A percentile compares a stretch with the other conserved stretches of the same genome.
Conservation (phyloP, 371 early-diverging fungal genomes). For the Racocetra persica region DNA sequence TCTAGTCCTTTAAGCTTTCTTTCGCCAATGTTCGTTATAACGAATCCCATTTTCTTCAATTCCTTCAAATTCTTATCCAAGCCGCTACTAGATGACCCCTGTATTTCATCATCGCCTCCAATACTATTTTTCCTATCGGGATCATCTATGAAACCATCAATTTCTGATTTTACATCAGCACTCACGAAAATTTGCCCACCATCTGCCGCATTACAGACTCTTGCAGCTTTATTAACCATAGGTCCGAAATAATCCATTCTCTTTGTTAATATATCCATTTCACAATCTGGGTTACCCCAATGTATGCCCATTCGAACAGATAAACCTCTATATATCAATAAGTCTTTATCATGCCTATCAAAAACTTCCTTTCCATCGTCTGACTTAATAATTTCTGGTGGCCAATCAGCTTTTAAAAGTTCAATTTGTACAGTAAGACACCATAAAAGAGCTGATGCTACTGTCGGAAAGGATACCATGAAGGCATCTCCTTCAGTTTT, state of each 20-base stretch:
- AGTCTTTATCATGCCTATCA: conserved; percentile 53
- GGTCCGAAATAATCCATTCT: conserved; percentile 98
- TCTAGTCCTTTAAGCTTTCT: conserved; percentile 88
- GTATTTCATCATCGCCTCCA: conserved; percentile 44
- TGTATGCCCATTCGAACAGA: conserved; percentile 97
- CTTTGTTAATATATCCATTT: conserved; percentile 88
- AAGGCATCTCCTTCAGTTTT: conserved; percentile 98
- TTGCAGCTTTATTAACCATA: conserved; percentile 89
- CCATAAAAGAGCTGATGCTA: conserved; percentile 88
- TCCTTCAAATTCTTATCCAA: conserved; percentile 67
- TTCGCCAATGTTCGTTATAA: conserved; percentile 80
- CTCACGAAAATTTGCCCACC: conserved; percentile 90
- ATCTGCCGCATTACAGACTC: conserved; percentile 88
- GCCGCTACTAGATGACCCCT: conserved; percentile 38
- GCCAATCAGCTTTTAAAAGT: conserved; percentile 91
- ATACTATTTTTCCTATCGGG: conserved; percentile 43
- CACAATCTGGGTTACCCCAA: conserved; percentile 90
- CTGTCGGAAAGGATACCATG: conserved; percentile 93
- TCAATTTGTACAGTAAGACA: conserved; percentile 89
- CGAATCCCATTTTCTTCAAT: conserved; percentile 75
- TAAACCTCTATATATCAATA: conserved; percentile 85
- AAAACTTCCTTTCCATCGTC: conserved; percentile 82
- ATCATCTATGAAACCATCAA: conserved; percentile 54
- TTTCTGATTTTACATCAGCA: conserved; percentile 67
- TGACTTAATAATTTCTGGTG: conserved; percentile 83